These are phyloP conservation scores for Microbotryum lychnidis-dioicae DNA, from an alignment of 1,284 basidiomycete species.

Conservation along the genomic window DNA sequence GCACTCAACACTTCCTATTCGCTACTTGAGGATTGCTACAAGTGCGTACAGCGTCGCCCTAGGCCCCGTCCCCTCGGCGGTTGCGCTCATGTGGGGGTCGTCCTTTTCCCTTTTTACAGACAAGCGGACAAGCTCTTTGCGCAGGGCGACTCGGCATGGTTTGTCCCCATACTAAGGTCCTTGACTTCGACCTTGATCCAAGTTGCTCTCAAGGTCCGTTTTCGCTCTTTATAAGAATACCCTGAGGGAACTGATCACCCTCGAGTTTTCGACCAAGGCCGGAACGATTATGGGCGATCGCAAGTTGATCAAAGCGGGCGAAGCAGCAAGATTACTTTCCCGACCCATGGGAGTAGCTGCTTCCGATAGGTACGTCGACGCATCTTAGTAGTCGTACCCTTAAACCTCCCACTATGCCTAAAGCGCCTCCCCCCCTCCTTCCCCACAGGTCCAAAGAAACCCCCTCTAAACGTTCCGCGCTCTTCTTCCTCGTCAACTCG, in stretches of 20 bases:
- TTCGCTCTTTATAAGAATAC: no score
- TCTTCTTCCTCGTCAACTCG: conserved; percentile 36
- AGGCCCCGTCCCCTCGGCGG: no score
- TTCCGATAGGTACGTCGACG: conserved; percentile 26
- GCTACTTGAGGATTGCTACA: conserved; percentile 29
- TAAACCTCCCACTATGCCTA: neutral
- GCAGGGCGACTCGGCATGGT: conserved; percentile 38
- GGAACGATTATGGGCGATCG: conserved; percentile 24
- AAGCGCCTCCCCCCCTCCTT: neutral
- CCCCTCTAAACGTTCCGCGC: conserved; percentile 32
- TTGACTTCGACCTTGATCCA: conserved; percentile 25
- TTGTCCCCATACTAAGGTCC: conserved; percentile 34
- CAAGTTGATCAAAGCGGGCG: conserved; percentile 33
- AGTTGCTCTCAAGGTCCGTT: conserved; percentile 30
- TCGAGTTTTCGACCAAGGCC: conserved; percentile 16
- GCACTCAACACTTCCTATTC: conserved; percentile 9
- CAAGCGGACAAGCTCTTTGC: conserved; percentile 37
- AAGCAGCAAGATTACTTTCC: conserved; percentile 32
- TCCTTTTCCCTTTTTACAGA: conserved; percentile 5
- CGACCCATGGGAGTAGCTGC: conserved; percentile 34
- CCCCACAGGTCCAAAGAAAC: conserved; percentile 2
- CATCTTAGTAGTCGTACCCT: neutral
- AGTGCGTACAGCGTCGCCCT: conserved; percentile 12
- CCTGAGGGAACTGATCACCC: neutral
- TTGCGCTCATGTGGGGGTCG: neutral